Base-by-base conservation (phyloP, 2,329 filamentous ascomycete species). In the Stagonosporopsis rhizophila region DNA sequence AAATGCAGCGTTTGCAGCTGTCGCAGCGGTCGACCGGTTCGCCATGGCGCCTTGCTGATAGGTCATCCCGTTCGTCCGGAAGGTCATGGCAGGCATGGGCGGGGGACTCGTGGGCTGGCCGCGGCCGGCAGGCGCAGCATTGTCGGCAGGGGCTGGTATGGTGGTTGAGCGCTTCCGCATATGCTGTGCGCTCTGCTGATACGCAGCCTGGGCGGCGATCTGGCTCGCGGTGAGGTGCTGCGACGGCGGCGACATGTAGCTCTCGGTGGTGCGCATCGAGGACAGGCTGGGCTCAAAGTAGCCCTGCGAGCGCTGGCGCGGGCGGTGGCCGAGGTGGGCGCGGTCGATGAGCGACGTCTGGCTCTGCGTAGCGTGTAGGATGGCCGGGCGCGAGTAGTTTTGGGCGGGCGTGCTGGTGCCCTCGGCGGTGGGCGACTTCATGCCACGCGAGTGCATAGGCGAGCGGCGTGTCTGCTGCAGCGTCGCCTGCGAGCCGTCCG, bases 181-280 rank as follows among this genome's bases (percentile, higher is more conserved):
- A 65, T 75, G 75, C 60, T 77, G 74, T 39, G 80, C 79, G 68
- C 85, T 82, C 67, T 88, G 84, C 30, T 85, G 85, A 69, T 89
- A 87, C 52, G 90, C 90, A 9, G 90, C 87, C 75, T 92, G 90
- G 17, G 90, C 90, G 35, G 90, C 90, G 61, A 92, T 91, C 74
- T 91, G 88, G 74, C 89, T 91, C n/a, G 89, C 86, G 77, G 77
- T 76, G 75, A 87, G 68, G 54, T 47, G 65, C 59, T 59, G 79
- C 78, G 68, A 75, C 71, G 84, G 80, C 37, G 47, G 38, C 19
- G 56, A 41, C 38, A 51, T 47, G 20, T 48, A 50, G 23, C 39
- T 37, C 15, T 58, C 54, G 44, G 25, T 19, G 44, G 25, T 19
- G 84, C 77, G 71, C 52, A 83, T 87, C 20, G 84, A 85, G 20